Evolutionary conservation across 2,329 filamentous ascomycete genomes (phyloP), one percentile per base, ranked within the genome.

Genomic region (Aaosphaeria pasadenensis): DNA sequence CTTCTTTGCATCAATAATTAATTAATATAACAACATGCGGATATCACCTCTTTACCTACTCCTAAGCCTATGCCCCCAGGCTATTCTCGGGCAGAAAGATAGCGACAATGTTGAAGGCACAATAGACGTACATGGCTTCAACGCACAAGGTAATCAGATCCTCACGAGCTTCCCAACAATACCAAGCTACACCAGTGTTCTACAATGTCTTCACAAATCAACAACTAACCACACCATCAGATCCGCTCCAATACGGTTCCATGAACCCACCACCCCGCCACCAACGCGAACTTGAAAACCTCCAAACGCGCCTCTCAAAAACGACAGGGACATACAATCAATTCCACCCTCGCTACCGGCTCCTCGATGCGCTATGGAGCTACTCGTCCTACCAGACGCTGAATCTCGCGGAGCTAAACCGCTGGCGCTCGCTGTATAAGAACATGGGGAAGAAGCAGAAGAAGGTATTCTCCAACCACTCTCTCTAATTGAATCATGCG

Each of bases 381-480:
- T 62, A 56, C 5, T 46, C 46, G 1, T 55, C 48, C 6, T 64
- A 62, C 35, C 42, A 47, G 9, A 56, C 59, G 13, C 51, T 53
- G 6, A 57, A 54, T 38, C 47, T 55, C 44, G 54, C 48, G 0
- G 62, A 64, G 30, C 30, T 64, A 5, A 46, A 60, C 4, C 49
- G 57, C 11, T 63, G 60, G 60, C 52, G 59, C 5, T 43, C 40
- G 3, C 30, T 61, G 41, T 65, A 62, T 40, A 53, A 51, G 9
- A 61, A 59, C 31, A 48, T 61, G 0, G 41, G 52, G 5, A 64
- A 56, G 42, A 47, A 57, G 38, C 61, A 64, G 46, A 64, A 56
- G 41, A 56, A 59, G 46, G 59, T 54, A 40, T 2, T 24, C 17
- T 24, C 17, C 17, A 24, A 24, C 17, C 33, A 36, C 33, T 9